Percentiles rank a stretch among this genome's conserved stretches.
These are phyloP conservation scores for Saccharomycopsis sp. DNA, from an alignment of 805 yeast genomes.

Conservation along the genomic window DNA sequence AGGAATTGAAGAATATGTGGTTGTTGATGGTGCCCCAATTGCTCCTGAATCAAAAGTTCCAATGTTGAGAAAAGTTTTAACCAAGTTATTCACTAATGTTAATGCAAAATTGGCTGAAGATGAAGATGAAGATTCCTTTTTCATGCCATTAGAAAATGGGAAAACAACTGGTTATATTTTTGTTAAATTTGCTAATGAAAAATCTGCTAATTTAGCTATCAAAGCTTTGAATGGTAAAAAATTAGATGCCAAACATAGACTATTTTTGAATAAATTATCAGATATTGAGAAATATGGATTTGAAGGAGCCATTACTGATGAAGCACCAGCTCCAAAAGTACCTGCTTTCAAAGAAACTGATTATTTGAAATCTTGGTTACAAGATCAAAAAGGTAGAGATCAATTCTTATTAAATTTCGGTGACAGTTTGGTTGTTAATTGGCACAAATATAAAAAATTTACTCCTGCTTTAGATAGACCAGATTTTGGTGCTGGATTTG, in stretches of 20 bases:
- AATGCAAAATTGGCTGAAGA: slow-evolving; percentile 46
- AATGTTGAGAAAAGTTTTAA: slow-evolving; percentile 73
- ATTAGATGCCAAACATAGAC: slow-evolving; percentile 86
- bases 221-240: slow-evolving; percentile 78
- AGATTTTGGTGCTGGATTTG: slow-evolving; percentile 81
- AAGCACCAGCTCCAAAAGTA: slow-evolving; percentile 52
- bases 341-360: slow-evolving; percentile 70
- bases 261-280: slow-evolving; percentile 69
- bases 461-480: slow-evolving; percentile 70
- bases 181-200: slow-evolving; percentile 63
- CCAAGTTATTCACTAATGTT: slow-evolving; percentile 64
- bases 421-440: slow-evolving; percentile 73
- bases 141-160: slow-evolving; percentile 67
- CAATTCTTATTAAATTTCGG: slow-evolving; percentile 74
- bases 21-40: slow-evolving; percentile 91
- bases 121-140: slow-evolving; percentile 44
- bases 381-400: slow-evolving; percentile 82
- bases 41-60: slow-evolving; percentile 87
- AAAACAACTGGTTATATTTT: slow-evolving; percentile 81
- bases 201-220: slow-evolving; percentile 68
- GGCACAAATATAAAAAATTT: slow-evolving; percentile 65
- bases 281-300: slow-evolving; percentile 75
- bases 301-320: slow-evolving; percentile 49
- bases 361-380: slow-evolving; percentile 82
- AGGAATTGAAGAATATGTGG: slow-evolving; percentile 65